These are phyloP conservation scores for Hypoxylon trugodes DNA, from an alignment of 495 filamentous ascomycete species.

Conservation along the genomic window DNA sequence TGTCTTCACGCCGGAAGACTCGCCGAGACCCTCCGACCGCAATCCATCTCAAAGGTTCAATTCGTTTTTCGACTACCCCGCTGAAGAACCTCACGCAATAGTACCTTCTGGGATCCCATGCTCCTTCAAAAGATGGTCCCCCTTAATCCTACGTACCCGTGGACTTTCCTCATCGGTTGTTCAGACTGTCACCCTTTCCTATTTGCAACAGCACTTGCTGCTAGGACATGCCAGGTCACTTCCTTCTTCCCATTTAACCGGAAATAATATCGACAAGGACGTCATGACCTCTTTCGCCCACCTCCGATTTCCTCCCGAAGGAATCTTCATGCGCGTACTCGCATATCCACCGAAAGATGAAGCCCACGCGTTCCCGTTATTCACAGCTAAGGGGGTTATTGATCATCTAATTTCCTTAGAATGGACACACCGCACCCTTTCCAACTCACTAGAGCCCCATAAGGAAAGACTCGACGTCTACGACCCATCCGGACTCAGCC, in stretches of 20 bases:
- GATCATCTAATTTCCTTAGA: too few relatives aligned
- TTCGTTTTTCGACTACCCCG: constrained; percentile 33
- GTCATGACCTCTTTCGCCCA: constrained; percentile 23
- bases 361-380: not conserved
- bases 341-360: constrained; percentile 49
- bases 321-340: constrained; percentile 45
- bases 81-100: constrained; percentile 28
- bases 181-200: constrained; percentile 25
- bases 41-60: constrained; percentile 24
- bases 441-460: not conserved
- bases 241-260: constrained; percentile 24
- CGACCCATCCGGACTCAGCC: not conserved
- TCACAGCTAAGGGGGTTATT: too few relatives aligned
- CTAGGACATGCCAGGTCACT: constrained; percentile 19
- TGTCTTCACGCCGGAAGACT: not conserved
- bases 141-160: constrained; percentile 33
- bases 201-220: constrained; percentile 19
- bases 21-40: not conserved
- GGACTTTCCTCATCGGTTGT: not conserved
- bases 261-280: constrained; percentile 29
- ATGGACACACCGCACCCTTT: too few relatives aligned
- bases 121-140: constrained; percentile 41
- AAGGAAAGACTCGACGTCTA: not conserved
- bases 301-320: constrained; percentile 34
- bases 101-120: constrained; percentile 33